These are phyloP conservation scores for Cicer yamashitae DNA, from an alignment of 306 rosid species.

Conservation along the genomic window DNA sequence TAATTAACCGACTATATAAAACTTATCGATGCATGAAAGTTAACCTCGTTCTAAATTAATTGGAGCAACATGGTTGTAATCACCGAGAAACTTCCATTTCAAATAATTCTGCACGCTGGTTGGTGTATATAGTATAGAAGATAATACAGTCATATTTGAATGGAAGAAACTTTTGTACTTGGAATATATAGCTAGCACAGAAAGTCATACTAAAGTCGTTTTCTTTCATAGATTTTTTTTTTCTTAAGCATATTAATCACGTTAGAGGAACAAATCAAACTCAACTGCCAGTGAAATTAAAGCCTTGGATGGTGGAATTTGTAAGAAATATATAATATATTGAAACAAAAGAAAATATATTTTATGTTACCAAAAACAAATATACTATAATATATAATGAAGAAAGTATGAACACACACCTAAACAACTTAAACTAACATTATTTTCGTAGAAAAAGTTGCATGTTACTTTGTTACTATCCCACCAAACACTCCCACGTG, in stretches of 20 bases:
- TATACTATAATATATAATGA: not conserved
- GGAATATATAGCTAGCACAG: conserved; percentile 1
- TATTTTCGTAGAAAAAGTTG: conserved; percentile 44
- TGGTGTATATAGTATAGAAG: not conserved
- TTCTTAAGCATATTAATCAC: not conserved
- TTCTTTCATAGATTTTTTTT: conserved; percentile 12
- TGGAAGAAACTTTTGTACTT: conserved; percentile 37
- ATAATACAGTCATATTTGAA: conserved; percentile 19
- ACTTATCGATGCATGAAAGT: too few relatives aligned
- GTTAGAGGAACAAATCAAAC: conserved; percentile 48
- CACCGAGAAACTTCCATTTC: not conserved
- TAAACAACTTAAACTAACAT: conserved; percentile 47
- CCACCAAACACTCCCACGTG: conserved; percentile 54
- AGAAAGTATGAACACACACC: conserved; percentile 52
- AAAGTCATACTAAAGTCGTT: conserved; percentile 59
- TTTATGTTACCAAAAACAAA: too few relatives aligned
- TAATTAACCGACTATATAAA: too few relatives aligned
- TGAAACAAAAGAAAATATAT: not conserved
- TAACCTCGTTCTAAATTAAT: not conserved
- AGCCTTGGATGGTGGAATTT: conserved; percentile 45
- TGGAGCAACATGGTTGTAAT: conserved; percentile 1
- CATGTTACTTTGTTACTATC: conserved; percentile 25
- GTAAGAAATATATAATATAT: conserved; percentile 35
- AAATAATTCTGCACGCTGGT: not conserved
- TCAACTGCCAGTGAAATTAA: conserved; percentile 8